Percentiles rank a stretch among this genome's conserved stretches.
Conservation (phyloP, 1,284 basidiomycete species). For the Trichosporon ovoides region DNA sequence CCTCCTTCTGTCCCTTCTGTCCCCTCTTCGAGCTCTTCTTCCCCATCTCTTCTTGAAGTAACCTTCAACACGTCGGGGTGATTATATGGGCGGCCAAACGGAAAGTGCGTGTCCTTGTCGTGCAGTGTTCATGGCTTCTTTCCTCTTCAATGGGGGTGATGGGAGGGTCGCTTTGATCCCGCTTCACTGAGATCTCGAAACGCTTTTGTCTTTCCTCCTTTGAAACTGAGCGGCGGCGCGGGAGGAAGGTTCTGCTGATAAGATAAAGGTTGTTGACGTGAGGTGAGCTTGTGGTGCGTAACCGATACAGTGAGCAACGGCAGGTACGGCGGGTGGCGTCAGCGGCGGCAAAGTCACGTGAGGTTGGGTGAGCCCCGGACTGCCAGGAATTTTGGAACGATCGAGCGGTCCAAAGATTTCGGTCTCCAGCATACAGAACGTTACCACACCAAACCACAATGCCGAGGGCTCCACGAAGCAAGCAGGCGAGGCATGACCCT, state of each 20-base stretch:
- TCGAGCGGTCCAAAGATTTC: neutral
- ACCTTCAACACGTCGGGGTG: neutral
- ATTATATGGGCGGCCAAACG: neutral
- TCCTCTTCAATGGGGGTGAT: neutral
- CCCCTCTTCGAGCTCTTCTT: slow-evolving; percentile 15
- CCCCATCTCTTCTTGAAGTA: neutral
- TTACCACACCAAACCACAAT: slow-evolving; percentile 22
- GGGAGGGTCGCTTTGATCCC: too few species aligned
- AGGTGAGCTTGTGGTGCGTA: too few species aligned
- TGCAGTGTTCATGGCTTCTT: neutral
- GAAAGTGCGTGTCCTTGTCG: neutral
- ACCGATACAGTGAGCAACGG: too few species aligned
- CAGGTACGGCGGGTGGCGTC: too few species aligned
- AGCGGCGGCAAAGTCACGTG: slow-evolving; percentile 10
- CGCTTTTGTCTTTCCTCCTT: neutral
- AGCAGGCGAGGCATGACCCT: slow-evolving; percentile 63
- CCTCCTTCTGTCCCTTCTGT: neutral
- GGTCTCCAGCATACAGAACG: neutral
- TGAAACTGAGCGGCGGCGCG: too few species aligned
- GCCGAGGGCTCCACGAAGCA: slow-evolving; percentile 35
- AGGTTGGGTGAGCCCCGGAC: neutral
- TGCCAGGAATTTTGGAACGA: slow-evolving; percentile 19
- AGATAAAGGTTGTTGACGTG: too few species aligned
- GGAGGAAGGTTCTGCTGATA: neutral
- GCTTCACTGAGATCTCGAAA: neutral